These are phyloP conservation scores for Phytopythium helicoides DNA, from an alignment of 352 stramenopile genomes.

Conservation along the genomic window DNA sequence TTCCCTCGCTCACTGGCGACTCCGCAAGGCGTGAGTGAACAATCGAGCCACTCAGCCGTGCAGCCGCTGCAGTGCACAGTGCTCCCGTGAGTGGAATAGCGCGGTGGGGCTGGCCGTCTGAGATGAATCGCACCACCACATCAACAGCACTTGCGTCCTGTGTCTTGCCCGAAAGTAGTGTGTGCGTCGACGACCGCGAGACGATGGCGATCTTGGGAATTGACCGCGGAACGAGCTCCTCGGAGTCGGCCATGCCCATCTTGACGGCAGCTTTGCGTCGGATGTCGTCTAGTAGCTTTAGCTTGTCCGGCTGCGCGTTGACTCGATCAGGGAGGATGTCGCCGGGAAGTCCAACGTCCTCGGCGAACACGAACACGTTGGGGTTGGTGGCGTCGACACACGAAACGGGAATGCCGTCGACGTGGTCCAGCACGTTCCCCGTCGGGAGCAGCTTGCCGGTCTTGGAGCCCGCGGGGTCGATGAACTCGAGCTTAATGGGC, in stretches of 20 bases:
- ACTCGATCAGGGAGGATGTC: neutral
- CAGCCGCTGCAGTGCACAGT: conserved; percentile 1
- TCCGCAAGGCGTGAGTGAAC: neutral
- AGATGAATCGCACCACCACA: conserved; percentile 6
- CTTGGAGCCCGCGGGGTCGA: conserved; percentile 8
- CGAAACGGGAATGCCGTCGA: neutral
- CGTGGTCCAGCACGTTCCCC: conserved; percentile 2
- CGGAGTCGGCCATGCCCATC: neutral
- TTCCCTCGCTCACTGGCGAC: neutral
- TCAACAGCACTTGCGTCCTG: conserved; percentile 1
- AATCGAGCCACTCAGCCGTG: conserved; percentile 1
- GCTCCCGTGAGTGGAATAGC: conserved; percentile 4
- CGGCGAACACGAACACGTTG: conserved; percentile 1
- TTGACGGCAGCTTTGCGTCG: conserved; percentile 2
- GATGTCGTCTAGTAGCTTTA: neutral
- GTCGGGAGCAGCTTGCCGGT: conserved; percentile 8
- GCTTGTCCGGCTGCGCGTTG: conserved; percentile 1
- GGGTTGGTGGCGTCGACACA: conserved; percentile 5
- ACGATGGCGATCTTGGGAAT: conserved; percentile 9
- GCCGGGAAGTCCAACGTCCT: conserved; percentile 1
- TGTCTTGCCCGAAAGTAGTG: conserved; percentile 4
- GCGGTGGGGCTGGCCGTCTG: conserved; percentile 4
- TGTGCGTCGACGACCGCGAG: conserved; percentile 4
- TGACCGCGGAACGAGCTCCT: neutral
- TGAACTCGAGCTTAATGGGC: conserved; percentile 3